Evolutionary conservation across 1,284 basidiomycete genomes (phyloP).

Genomic region (Moesziomyces sp.): DNA sequence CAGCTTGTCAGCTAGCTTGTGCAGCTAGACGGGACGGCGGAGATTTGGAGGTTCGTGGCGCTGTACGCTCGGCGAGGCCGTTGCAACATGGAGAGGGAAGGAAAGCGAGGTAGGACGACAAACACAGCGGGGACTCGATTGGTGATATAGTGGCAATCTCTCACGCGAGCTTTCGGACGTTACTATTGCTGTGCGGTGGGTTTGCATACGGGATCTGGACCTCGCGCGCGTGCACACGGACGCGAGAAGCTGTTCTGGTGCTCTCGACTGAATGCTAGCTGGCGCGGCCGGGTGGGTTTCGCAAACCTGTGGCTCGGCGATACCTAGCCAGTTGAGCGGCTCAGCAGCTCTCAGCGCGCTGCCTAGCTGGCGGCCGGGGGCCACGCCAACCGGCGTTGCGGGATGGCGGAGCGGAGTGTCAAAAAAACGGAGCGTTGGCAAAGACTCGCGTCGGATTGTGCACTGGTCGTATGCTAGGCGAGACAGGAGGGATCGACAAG

Average conservation of each 20-base stretch:
- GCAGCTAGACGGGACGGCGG: too few relatives aligned
- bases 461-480: neutral
- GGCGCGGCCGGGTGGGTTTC: neutral
- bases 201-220: too few relatives aligned
- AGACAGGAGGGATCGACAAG: conserved; percentile 3
- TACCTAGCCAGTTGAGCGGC: too few relatives aligned
- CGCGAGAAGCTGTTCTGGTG: too few relatives aligned
- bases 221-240: too few relatives aligned
- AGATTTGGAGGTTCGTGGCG: neutral
- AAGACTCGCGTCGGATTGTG: neutral
- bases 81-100: neutral
- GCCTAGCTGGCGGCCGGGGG: too few relatives aligned
- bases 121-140: neutral
- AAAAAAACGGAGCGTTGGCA: neutral
- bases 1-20: too few relatives aligned
- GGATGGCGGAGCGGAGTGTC: neutral
- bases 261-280: neutral
- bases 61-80: neutral
- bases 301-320: neutral
- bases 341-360: too few relatives aligned
- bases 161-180: too few relatives aligned
- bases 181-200: too few relatives aligned
- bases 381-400: neutral
- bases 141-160: neutral
- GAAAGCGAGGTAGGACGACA: neutral